Evolutionary conservation across 768 basidiomycete genomes (phyloP).

Genomic region (Rhizopogon salebrosus): DNA sequence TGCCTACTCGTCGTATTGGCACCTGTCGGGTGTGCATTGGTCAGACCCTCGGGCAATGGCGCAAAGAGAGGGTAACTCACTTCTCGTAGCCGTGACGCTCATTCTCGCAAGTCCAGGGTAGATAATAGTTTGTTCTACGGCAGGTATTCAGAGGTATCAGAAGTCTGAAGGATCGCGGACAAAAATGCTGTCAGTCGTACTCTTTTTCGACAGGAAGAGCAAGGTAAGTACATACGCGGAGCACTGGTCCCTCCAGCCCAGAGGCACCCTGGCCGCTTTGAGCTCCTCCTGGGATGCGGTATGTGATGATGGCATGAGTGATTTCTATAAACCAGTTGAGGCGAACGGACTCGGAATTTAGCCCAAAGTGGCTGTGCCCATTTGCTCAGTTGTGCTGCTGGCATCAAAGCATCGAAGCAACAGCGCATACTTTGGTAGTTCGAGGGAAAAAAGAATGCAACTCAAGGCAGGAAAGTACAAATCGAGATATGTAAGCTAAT

Average conservation of each 20-base stretch:
- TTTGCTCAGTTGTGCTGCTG: no score
- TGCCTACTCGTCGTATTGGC: conserved; percentile 86
- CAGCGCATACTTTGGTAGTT: no score
- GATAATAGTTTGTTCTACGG: conserved; percentile 68
- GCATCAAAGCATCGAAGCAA: background rate
- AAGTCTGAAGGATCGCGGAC: conserved; percentile 42
- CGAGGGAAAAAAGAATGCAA: background rate
- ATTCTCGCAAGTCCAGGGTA: conserved; percentile 93
- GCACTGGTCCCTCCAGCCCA: conserved; percentile 86
- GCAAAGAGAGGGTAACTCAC: conserved; percentile 35
- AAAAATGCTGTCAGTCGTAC: conserved; percentile 7
- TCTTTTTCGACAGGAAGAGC: background rate
- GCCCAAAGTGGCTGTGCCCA: background rate
- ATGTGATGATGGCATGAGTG: conserved; percentile 60
- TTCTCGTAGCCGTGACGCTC: conserved; percentile 84
- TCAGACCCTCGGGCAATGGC: background rate
- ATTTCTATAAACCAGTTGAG: background rate
- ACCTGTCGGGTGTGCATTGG: conserved; percentile 40
- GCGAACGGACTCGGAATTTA: background rate
- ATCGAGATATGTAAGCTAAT: background rate
- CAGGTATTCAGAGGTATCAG: conserved; percentile 86
- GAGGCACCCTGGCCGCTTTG: conserved; percentile 66
- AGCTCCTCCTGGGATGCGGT: conserved; percentile 83
- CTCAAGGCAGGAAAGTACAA: background rate
- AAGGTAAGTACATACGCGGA: conserved; percentile 64